Conservation (phyloP, 176 grass and related monocot genomes). For the Aechmea fasciata region DNA sequence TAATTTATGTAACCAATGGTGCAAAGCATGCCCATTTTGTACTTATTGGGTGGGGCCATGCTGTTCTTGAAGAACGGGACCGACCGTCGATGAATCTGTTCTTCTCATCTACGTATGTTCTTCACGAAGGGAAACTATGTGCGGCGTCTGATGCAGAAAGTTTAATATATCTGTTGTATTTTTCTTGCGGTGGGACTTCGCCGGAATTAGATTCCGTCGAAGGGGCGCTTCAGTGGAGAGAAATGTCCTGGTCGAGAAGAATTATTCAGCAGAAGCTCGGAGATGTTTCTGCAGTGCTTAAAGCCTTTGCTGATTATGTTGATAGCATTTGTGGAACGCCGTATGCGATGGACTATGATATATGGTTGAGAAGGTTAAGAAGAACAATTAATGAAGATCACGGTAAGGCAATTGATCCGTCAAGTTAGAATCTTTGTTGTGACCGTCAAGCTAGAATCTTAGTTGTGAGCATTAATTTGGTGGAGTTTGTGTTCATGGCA, state of each 20-base stretch:
- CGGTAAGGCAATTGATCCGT: constrained; percentile 66
- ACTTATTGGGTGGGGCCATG: constrained; percentile 92
- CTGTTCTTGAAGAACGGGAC: constrained; percentile 87
- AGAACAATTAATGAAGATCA: constrained; percentile 87
- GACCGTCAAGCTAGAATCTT: constrained; percentile 32
- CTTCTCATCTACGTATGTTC: constrained; percentile 86
- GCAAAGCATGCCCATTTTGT: constrained; percentile 54
- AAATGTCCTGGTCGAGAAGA: constrained; percentile 80
- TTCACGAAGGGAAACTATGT: constrained; percentile 92
- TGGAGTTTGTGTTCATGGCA: constrained; percentile 7
- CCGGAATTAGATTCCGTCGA: constrained; percentile 87
- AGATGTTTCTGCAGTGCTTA: constrained; percentile 76
- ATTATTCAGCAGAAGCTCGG: constrained; percentile 94
- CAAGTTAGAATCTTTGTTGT: constrained; percentile 28
- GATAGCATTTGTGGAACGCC: constrained; percentile 94
- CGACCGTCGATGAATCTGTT: constrained; percentile 78
- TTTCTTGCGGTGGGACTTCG: constrained; percentile 73
- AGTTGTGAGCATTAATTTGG: constrained; percentile 10
- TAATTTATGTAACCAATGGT: constrained; percentile 63
- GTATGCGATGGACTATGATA: constrained; percentile 89
- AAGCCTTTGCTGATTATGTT: constrained; percentile 97
- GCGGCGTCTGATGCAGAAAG: constrained; percentile 82
- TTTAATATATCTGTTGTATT: constrained; percentile 90
- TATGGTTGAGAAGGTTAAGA: constrained; percentile 84
- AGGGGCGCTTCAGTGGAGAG: constrained; percentile 87